Evolutionary conservation across 2,329 filamentous ascomycete genomes (phyloP).

Genomic region (Onygenales sp.): DNA sequence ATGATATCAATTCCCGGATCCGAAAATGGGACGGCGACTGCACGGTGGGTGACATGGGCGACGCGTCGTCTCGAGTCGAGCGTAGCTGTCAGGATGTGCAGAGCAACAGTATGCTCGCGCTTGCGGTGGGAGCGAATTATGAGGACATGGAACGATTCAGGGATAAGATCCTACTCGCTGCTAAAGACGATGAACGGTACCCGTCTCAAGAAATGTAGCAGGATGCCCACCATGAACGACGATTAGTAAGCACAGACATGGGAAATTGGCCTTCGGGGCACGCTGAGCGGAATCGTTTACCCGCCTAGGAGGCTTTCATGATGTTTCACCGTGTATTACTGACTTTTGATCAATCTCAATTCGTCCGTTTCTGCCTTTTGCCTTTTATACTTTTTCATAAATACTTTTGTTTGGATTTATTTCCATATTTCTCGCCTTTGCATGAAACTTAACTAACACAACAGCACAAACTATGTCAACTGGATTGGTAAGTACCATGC

Average conservation of each 20-base stretch:
- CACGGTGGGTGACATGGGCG: neutral
- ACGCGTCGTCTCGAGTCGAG: neutral
- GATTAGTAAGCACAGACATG: neutral
- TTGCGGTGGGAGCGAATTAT: constrained; percentile 11
- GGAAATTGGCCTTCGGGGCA: neutral
- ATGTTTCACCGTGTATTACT: no score
- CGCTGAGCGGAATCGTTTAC: neutral
- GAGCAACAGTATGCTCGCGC: constrained; percentile 5
- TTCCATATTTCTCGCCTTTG: no score
- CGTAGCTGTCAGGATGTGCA: neutral
- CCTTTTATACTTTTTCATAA: no score
- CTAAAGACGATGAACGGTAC: neutral
- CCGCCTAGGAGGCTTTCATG: no score
- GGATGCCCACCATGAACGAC: neutral
- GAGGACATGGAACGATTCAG: constrained; percentile 9
- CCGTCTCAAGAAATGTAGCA: no score
- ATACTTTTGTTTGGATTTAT: no score
- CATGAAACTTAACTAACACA: no score
- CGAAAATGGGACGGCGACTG: constrained; percentile 15
- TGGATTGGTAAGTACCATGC: no score
- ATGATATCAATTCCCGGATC: constrained; percentile 16
- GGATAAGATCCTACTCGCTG: constrained; percentile 8
- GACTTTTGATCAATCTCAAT: no score
- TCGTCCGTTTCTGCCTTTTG: no score
- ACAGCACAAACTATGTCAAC: no score